phyloP scores from a whole-genome alignment of 257 asterid species.

The Buddleja alternifolia region DNA sequence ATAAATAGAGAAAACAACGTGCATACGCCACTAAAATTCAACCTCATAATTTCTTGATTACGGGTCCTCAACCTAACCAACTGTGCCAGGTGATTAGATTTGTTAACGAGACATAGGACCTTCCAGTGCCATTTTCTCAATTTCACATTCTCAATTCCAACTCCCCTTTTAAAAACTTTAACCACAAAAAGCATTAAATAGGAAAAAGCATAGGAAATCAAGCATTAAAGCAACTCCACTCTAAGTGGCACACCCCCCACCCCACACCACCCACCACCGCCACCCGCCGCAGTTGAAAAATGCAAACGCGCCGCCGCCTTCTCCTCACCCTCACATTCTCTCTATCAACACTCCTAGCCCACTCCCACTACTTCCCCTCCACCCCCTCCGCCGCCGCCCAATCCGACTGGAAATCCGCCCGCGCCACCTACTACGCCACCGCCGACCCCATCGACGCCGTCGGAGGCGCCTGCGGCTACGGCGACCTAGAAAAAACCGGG shows the following conservation, averaged over 20 bases:
- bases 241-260: background rate
- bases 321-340: slow-evolving; percentile 41
- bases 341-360: slow-evolving; percentile 31
- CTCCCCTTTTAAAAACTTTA: no score
- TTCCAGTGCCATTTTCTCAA: no score
- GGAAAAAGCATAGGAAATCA: background rate
- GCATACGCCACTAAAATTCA: no score
- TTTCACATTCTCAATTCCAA: no score
- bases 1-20: no score
- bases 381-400: slow-evolving; percentile 50
- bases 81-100: no score
- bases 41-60: no score
- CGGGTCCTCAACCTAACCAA: no score
- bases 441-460: slow-evolving; percentile 74
- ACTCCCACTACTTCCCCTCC: slow-evolving; percentile 68
- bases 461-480: slow-evolving; percentile 98
- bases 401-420: slow-evolving; percentile 84
- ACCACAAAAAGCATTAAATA: background rate
- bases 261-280: background rate
- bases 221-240: slow-evolving; percentile 28
- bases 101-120: no score
- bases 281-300: slow-evolving; percentile 25
- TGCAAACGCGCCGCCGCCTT: slow-evolving; percentile 36
- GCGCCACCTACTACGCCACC: slow-evolving; percentile 87
- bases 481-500: slow-evolving; percentile 72